Base-by-base conservation (phyloP, 768 basidiomycete species). In the Tylopilus felleus region DNA sequence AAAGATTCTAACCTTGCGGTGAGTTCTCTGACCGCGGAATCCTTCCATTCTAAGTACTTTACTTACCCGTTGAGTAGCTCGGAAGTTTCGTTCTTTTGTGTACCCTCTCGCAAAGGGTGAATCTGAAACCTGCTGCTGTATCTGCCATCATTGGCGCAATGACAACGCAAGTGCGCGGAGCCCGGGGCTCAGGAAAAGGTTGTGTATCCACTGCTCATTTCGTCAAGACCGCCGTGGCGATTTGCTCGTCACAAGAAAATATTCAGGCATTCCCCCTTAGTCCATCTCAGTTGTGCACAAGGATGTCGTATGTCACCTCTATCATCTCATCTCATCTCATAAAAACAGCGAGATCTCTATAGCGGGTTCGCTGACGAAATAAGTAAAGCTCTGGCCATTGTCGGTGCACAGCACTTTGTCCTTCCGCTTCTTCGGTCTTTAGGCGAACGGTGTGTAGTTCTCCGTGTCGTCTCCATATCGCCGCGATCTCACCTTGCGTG, bases 61-160 rank as follows among this genome's bases (percentile, higher is more conserved):
- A 51, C n/a, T 0, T 23, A 39, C 38, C 13, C 16, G 13, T 28
- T 16, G 10, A 42, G 12, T 55, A 89, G 88, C 77, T 94, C 13
- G 87, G 84, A 42, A 83, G 81, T 59, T 89, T 87, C 61, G 78
- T 93, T 53, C 75, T 94, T 9, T 73, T 94, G 1, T 81, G 85
- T 1, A 76, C 84, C 0, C 75, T 95, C 22, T 82, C 88, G 0
- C 83, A 83, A 58, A 86, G 84, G 70, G 80, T 80, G 48, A 74
- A 76, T 13, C 62, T 95, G 31, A 75, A 82, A 1, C 59, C 80
- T 1, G 64, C 80, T 19, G 89, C 87, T 1, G 55, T 92, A 51
- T 80, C 80, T 52, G 75, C 78, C 3, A 78, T 93, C 19, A 56
- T 91, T 9, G 65, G 65, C 29, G 65, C 78, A 2, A 83, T 92